Evolutionary conservation across 768 basidiomycete species (phyloP).

Genomic region (Hebeloma cylindrosporum): DNA sequence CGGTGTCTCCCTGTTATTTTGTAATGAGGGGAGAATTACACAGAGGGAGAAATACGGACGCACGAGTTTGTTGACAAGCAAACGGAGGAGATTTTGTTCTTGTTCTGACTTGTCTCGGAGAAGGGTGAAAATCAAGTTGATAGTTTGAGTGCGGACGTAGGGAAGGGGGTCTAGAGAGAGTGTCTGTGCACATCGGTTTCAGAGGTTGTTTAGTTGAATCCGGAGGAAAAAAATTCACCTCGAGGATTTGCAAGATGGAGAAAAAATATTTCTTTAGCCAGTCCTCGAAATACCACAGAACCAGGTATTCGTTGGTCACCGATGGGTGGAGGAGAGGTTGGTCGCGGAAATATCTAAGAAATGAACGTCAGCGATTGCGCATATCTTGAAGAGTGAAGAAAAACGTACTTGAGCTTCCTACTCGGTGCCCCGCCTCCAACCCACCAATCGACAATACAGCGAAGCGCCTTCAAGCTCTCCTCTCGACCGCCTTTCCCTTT

Average conservation of each 20-base stretch:
- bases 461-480: constrained; percentile 85
- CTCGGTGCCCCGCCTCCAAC: constrained; percentile 88
- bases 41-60: constrained; percentile 20
- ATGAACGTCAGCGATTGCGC: constrained; percentile 1
- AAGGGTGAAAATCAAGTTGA: constrained; percentile 75
- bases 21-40: neutral
- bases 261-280: constrained; percentile 99
- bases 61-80: constrained; percentile 94
- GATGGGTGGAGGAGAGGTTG: constrained; percentile 69
- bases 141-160: constrained; percentile 84
- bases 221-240: too few species aligned
- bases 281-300: constrained; percentile 93
- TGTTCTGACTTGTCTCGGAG: constrained; percentile 93
- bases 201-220: too few species aligned
- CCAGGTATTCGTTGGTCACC: constrained; percentile 68
- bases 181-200: constrained; percentile 56
- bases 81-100: constrained; percentile 90
- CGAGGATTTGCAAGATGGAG: constrained; percentile 83
- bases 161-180: constrained; percentile 82
- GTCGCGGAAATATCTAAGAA: constrained; percentile 84
- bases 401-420: constrained; percentile 78
- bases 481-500: constrained; percentile 89
- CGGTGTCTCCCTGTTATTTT: constrained; percentile 73
- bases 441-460: constrained; percentile 98
- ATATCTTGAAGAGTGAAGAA: neutral